Evolutionary conservation across 2,329 filamentous ascomycete genomes (phyloP).

Genomic region (Phyllosticta citrichinensis): DNA sequence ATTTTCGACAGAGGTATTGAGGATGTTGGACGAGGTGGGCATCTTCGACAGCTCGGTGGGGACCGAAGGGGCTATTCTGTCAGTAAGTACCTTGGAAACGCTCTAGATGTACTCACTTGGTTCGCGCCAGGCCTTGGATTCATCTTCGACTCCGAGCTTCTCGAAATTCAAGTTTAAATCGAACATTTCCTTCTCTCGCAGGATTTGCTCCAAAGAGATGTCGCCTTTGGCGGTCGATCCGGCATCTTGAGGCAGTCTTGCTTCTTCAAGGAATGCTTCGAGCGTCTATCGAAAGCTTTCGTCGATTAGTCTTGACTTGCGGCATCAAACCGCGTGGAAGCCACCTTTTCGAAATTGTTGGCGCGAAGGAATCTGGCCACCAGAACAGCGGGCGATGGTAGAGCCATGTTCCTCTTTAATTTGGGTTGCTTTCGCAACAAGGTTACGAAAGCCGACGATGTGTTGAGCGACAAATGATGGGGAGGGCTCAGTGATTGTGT

Average conservation of each 20-base stretch:
- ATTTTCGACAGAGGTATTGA: conserved; percentile 37
- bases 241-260: conserved; percentile 41
- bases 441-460: background rate
- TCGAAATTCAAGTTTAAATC: conserved; percentile 48
- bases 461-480: background rate
- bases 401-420: background rate
- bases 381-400: conserved; percentile 31
- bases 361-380: conserved; percentile 32
- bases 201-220: conserved; percentile 49
- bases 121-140: conserved; percentile 34
- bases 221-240: conserved; percentile 33
- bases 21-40: conserved; percentile 43
- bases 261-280: conserved; percentile 47
- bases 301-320: conserved; percentile 10
- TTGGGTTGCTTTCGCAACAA: background rate
- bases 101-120: conserved; percentile 29
- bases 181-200: conserved; percentile 50
- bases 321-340: background rate
- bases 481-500: background rate
- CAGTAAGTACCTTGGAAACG: background rate
- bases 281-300: conserved; percentile 38
- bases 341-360: conserved; percentile 32
- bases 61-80: conserved; percentile 34
- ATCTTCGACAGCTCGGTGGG: conserved; percentile 33
- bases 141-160: conserved; percentile 39